phyloP scores from a whole-genome alignment of 148 eudicot species.

The Chenopodium album region DNA sequence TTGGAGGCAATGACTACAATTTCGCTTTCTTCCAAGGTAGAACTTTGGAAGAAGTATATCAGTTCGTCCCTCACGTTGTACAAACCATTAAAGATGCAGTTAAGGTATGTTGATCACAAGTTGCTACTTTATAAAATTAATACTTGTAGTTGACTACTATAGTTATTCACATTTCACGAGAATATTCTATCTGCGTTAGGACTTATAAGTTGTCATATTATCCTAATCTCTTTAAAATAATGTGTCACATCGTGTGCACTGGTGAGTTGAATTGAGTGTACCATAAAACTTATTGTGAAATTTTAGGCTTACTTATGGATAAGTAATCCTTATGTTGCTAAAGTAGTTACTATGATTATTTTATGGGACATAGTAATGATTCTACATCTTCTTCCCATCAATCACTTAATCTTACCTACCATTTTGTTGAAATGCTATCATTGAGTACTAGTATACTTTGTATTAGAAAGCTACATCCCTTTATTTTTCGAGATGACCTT shows the following conservation, averaged over 20 bases:
- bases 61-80: constrained; percentile 35
- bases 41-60: constrained; percentile 30
- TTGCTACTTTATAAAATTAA: neutral
- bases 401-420: neutral
- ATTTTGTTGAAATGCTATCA: no score
- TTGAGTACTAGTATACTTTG: no score
- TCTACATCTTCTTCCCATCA: neutral
- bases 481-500: no score
- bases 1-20: constrained; percentile 37
- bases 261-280: neutral
- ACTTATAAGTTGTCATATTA: neutral
- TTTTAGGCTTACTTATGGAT: neutral
- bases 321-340: neutral
- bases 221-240: neutral
- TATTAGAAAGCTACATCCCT: neutral
- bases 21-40: constrained; percentile 36
- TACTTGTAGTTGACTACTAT: neutral
- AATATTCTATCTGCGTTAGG: no score
- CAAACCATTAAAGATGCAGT: constrained; percentile 26
- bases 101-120: constrained; percentile 9
- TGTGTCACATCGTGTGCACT: neutral
- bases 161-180: neutral
- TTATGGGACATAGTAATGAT: neutral
- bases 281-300: neutral
- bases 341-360: no score